Conservation (phyloP, 2,329 filamentous ascomycete species). For the Cercospora citrullina region DNA sequence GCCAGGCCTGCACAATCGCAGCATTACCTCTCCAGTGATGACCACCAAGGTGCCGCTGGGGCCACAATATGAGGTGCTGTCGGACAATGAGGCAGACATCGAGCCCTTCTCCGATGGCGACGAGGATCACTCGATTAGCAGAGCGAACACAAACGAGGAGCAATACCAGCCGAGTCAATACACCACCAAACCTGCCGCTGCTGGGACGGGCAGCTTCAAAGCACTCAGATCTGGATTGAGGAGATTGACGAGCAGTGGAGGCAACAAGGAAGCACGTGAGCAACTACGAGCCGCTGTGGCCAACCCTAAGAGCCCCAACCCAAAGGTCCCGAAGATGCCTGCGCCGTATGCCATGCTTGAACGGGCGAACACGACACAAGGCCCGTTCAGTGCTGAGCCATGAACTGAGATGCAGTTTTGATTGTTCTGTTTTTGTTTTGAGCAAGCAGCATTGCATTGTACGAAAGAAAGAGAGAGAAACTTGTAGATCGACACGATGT, state of each 20-base stretch:
- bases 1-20: conserved; percentile 74
- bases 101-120: conserved; percentile 81
- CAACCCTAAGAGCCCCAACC: conserved; percentile 46
- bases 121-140: conserved; percentile 60
- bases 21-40: conserved; percentile 75
- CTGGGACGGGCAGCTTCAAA: conserved; percentile 41
- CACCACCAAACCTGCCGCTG: conserved; percentile 40
- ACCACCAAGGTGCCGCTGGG: conserved; percentile 49
- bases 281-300: conserved; percentile 34
- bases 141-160: conserved; percentile 36
- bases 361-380: conserved; percentile 10
- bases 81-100: conserved; percentile 70
- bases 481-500: not conserved
- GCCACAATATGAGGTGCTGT: conserved; percentile 62
- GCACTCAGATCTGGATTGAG: conserved; percentile 58
- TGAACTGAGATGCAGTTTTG: conserved; percentile 17
- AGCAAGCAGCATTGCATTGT: not conserved
- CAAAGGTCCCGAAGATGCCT: conserved; percentile 52
- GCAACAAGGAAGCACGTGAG: conserved; percentile 42
- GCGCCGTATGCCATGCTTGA: conserved; percentile 39
- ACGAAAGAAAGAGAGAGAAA: not conserved
- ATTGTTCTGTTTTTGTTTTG: not conserved
- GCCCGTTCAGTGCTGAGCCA: conserved; percentile 39
- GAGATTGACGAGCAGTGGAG: conserved; percentile 59
- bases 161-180: conserved; percentile 23